Conservation (phyloP, 129 eudicot genomes). For the Daucus carota region DH1_v3.0 NC_030386.2:22507501-22508000, state of each 20-base stretch:
- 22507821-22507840: neutral
- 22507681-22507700: constrained; percentile 77
- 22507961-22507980: neutral
- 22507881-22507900: constrained; percentile 9
- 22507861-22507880: constrained; percentile 6
- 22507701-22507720: constrained; percentile 79
- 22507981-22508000: neutral
- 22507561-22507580: constrained; percentile 60
- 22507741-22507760: constrained; percentile 70
- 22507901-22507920: constrained; percentile 8
- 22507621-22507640: constrained; percentile 77
- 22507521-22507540: constrained; percentile 57
- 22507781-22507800: neutral
- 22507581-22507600: constrained; percentile 96
- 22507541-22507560: constrained; percentile 61
- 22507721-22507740: constrained; percentile 64
- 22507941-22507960: constrained; percentile 7
- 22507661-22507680: constrained; percentile 90
- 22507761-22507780: constrained; percentile 45
- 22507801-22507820: neutral
- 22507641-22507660: constrained; percentile 79
- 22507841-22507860: neutral
- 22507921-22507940: constrained; percentile 8
- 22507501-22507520: constrained; percentile 61
- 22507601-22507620: constrained; percentile 52